Evolutionary conservation across 2,329 filamentous ascomycete genomes (phyloP).

Genomic region (Keithomyces neogunnii): DNA sequence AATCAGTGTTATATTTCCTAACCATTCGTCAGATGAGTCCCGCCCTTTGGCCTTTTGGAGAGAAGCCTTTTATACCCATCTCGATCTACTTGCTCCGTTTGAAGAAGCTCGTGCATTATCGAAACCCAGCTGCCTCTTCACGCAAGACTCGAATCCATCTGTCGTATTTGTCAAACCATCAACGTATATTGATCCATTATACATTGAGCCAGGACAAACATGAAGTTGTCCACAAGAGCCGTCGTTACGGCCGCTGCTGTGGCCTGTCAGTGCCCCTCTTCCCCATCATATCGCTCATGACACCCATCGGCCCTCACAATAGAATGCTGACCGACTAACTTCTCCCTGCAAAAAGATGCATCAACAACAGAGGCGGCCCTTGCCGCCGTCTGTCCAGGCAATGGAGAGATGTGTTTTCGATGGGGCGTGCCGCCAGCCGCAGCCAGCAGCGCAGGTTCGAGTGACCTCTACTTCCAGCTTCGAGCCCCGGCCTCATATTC

Average conservation of each 20-base stretch:
- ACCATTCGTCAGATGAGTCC: too few species aligned
- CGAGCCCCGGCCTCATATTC: slow-evolving; percentile 39
- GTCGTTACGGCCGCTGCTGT: not conserved
- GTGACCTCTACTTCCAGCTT: slow-evolving; percentile 52
- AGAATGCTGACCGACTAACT: not conserved
- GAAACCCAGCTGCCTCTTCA: too few species aligned
- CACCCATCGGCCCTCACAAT: not conserved
- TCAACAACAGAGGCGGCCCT: not conserved
- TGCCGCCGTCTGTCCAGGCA: not conserved
- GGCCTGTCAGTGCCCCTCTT: slow-evolving; percentile 10
- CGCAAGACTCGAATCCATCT: too few species aligned
- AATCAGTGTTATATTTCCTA: too few species aligned
- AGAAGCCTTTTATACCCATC: too few species aligned
- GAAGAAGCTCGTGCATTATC: too few species aligned
- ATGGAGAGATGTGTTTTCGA: not conserved
- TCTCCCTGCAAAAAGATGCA: not conserved
- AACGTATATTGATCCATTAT: not conserved
- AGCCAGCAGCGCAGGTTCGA: not conserved
- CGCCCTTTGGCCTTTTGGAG: too few species aligned
- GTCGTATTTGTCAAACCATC: too few species aligned
- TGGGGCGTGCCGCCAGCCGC: not conserved
- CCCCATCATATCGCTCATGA: not conserved
- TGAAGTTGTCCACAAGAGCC: slow-evolving; percentile 6
- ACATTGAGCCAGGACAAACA: not conserved
- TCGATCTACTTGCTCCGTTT: too few species aligned